Conservation (phyloP, 139 green algal species). For the Zygnema cylindricum region DNA sequence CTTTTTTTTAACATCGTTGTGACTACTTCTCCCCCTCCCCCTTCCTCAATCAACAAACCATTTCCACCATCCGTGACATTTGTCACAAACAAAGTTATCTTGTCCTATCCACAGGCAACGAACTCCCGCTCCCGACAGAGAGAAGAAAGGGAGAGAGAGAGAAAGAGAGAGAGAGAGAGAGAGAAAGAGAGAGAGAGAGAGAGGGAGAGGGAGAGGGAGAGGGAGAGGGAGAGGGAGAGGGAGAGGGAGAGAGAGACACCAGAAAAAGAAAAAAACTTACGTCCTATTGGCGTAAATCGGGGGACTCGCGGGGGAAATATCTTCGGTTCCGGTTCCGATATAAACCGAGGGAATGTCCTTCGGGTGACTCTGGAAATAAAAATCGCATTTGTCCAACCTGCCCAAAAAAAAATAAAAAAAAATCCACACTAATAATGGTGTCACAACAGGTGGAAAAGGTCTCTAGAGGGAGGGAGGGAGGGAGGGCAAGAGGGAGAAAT, state of each 20-base stretch:
- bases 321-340: background rate
- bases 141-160: background rate
- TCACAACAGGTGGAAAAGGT: too few relatives aligned
- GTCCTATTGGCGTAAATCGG: background rate
- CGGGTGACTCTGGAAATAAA: background rate
- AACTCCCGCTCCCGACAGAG: too few relatives aligned
- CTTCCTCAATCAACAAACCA: too few relatives aligned
- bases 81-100: too few relatives aligned
- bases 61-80: too few relatives aligned
- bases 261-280: background rate
- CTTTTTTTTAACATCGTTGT: too few relatives aligned
- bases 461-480: too few relatives aligned
- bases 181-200: background rate
- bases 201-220: background rate
- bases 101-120: too few relatives aligned
- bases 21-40: too few relatives aligned
- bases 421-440: too few relatives aligned
- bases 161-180: background rate
- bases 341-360: background rate
- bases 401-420: too few relatives aligned
- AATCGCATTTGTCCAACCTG: background rate
- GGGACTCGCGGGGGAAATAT: background rate
- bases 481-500: too few relatives aligned
- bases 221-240: background rate
- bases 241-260: background rate